phyloP scores from a whole-genome alignment of 441 rosid species.

The Rhodomyrtus psidioides region DNA sequence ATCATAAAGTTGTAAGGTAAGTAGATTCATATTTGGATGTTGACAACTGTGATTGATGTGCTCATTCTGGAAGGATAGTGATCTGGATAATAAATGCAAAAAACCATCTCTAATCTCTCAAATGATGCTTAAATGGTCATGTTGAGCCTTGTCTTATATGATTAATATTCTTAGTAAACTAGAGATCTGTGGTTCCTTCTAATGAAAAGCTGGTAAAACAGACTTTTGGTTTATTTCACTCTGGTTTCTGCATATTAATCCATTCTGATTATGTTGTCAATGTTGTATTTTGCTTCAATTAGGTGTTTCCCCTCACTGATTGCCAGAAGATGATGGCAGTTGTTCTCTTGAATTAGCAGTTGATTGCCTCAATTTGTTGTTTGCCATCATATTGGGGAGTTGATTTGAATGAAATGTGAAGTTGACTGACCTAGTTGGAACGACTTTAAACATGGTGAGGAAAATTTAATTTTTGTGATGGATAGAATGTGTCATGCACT shows the following conservation, averaged over 20 bases:
- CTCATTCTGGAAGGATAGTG: not conserved
- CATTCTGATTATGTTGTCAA: not conserved
- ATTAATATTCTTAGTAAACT: not conserved
- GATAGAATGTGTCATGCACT: not conserved
- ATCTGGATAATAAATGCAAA: not conserved
- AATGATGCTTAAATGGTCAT: not conserved
- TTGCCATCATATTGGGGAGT: not conserved
- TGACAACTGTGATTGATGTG: not conserved
- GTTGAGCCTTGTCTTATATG: not conserved
- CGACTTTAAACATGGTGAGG: not conserved
- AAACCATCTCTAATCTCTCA: not conserved
- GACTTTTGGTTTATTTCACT: not conserved
- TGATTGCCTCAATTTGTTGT: not conserved
- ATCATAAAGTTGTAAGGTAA: not conserved
- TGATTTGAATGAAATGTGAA: not conserved
- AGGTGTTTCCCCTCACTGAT: not conserved
- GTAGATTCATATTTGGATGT: not conserved
- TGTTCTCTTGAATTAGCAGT: not conserved
- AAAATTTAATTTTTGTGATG: not conserved
- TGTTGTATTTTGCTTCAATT: not conserved
- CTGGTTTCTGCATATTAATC: not conserved
- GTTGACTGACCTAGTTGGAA: not conserved
- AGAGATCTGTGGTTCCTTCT: not conserved
- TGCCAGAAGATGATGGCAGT: not conserved
- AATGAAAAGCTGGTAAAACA: not conserved